Base-by-base conservation (phyloP, 2,329 filamentous ascomycete genomes). In the Sporothrix euskadiensis region DNA sequence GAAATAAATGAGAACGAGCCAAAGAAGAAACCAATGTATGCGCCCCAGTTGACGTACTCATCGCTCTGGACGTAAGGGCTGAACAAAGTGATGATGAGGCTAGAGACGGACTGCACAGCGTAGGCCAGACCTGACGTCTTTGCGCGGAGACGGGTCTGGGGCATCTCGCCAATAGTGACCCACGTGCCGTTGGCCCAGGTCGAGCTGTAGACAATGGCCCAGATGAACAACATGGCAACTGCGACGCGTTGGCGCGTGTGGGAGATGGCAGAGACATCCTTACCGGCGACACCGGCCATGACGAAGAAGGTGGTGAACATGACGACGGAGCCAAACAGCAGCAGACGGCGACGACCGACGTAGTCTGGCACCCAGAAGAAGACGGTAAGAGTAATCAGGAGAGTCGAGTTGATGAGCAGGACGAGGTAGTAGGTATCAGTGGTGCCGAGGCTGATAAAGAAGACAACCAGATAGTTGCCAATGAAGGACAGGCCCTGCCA, bases 381-480 rank as follows among this genome's bases (percentile, higher is more conserved):
- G 54, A 65, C 10, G 10, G 66, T 73, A 9, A 73, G 65, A 1
- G 71, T 73, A 12, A 69, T 73, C 26, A 73, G 41, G 44, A 70
- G 52, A 1, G 71, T 73, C 1, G 65, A 30, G 56, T 69, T 69
- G 56, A 73, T 70, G 39, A 70, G 54, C 0, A 73, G 65, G 1
- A 63, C 66, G 3, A 73, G 63, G 22, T 54, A 68, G 63, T 68
- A 73, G 3, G 71, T 69, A 47, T 73, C 44, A 0, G 32, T 57
- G 41, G 65, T 70, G 54, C 71, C 71, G 44, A 73, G 63, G 41
- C 52, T 69, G 30, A 70, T 69, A 30, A 73, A 69, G 35, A 73
- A 73, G 71, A 70, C 66, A 39, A 70, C 71, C 9, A 69, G 54
- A 57, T 69, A 71, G 44, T 73, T 65, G 47, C 72, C 56, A 44